Conservation (phyloP, 371 early-diverging fungal genomes). For the Mortierella sp. region DNA sequence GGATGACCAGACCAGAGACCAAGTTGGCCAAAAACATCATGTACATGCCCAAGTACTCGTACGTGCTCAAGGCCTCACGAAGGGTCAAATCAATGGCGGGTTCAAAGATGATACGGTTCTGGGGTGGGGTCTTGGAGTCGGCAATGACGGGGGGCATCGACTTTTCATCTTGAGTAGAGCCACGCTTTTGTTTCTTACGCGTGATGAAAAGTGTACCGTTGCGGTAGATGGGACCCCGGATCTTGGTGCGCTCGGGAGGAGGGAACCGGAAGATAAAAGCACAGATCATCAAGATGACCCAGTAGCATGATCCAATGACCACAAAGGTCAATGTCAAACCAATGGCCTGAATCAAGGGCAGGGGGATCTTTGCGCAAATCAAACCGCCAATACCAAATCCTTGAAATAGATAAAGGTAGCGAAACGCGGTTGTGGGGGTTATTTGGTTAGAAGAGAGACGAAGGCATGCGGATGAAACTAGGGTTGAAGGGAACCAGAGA, state of each 20-base stretch:
- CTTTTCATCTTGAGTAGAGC: conserved; percentile 33
- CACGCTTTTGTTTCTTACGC: conserved; percentile 48
- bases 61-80: conserved; percentile 52
- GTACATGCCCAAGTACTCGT: conserved; percentile 56
- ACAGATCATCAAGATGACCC: conserved; percentile 60
- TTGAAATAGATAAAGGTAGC: not conserved
- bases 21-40: conserved; percentile 68
- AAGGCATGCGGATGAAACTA: not conserved
- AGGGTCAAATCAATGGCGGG: conserved; percentile 56
- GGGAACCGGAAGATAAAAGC: conserved; percentile 71
- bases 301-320: conserved; percentile 62
- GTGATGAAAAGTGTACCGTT: conserved; percentile 60
- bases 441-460: too few relatives aligned
- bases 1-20: conserved; percentile 70
- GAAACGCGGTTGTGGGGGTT: not conserved
- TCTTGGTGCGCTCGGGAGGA: conserved; percentile 71
- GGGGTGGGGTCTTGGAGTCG: conserved; percentile 49
- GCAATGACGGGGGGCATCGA: conserved; percentile 46
- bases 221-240: conserved; percentile 67
- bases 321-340: conserved; percentile 70
- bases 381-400: conserved; percentile 79
- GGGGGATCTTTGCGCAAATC: conserved; percentile 71
- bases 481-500: not conserved
- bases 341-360: conserved; percentile 62
- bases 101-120: conserved; percentile 54